These are phyloP conservation scores for Lepidium aucheri DNA, from an alignment of 345 rosid species.

Conservation along the genomic window DNA sequence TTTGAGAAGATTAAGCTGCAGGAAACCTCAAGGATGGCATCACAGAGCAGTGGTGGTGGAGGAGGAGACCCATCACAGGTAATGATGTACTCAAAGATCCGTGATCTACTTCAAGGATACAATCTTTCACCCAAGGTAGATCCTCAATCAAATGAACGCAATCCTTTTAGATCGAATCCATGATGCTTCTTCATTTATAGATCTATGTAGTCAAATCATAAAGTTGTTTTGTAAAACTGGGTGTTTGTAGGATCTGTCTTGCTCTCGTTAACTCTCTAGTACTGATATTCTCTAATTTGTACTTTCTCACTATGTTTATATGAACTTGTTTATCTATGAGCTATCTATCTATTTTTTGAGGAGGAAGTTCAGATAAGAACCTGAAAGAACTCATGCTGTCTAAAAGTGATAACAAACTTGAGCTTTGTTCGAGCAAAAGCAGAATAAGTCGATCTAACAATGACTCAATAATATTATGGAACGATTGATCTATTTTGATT, in stretches of 20 bases:
- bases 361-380: too few species aligned
- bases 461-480: too few species aligned
- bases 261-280: neutral
- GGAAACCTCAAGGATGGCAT: slow-evolving; percentile 33
- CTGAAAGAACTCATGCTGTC: too few species aligned
- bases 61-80: slow-evolving; percentile 68
- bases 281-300: neutral
- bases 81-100: slow-evolving; percentile 55
- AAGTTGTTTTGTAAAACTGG: neutral
- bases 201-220: neutral
- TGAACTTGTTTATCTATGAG: neutral
- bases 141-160: slow-evolving; percentile 39
- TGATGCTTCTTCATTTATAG: slow-evolving; percentile 1
- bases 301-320: slow-evolving; percentile 8
- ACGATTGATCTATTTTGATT: too few species aligned
- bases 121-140: slow-evolving; percentile 41
- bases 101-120: slow-evolving; percentile 54
- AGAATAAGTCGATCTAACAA: too few species aligned
- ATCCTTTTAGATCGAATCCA: slow-evolving; percentile 50
- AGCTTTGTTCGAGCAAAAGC: too few species aligned
- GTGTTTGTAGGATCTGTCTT: neutral
- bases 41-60: slow-evolving; percentile 36
- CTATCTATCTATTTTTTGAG: too few species aligned
- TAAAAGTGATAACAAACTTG: too few species aligned
- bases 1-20: slow-evolving; percentile 92